Evolutionary conservation across 2,329 filamentous ascomycete species (phyloP).

Genomic region (Diaporthe amygdali): DNA sequence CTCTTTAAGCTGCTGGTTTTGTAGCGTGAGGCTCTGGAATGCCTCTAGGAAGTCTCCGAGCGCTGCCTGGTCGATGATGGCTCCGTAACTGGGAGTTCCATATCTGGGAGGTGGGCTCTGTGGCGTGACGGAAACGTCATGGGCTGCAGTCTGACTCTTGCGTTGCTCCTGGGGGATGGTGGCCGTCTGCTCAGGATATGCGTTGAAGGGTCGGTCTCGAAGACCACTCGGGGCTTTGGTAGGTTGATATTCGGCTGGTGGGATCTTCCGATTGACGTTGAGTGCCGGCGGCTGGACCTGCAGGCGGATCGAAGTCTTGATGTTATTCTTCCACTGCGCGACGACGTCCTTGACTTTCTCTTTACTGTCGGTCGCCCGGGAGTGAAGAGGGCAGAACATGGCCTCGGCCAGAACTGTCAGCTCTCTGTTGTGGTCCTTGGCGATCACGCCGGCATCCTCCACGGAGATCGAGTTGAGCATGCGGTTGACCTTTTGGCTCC

Average conservation of each 20-base stretch:
- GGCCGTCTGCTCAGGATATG: background rate
- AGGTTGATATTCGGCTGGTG: background rate
- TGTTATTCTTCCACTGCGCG: background rate
- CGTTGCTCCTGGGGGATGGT: too few relatives aligned
- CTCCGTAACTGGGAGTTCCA: background rate
- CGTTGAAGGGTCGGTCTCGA: too few relatives aligned
- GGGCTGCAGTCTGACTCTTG: too few relatives aligned
- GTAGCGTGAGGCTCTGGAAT: background rate
- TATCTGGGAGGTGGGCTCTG: background rate
- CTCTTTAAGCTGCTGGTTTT: background rate
- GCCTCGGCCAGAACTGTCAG: background rate
- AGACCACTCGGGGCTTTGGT: background rate
- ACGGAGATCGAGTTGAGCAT: background rate
- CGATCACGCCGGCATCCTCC: background rate
- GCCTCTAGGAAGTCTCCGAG: background rate
- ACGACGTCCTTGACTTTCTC: background rate
- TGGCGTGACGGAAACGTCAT: background rate
- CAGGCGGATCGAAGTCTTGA: background rate
- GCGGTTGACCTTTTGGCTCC: background rate
- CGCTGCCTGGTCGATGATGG: background rate
- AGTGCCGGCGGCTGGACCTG: background rate
- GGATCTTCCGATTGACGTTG: too few relatives aligned
- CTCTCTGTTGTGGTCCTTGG: background rate
- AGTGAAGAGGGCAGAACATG: background rate
- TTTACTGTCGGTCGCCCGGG: background rate